Conservation (phyloP, 192 early-diverging fungal species). For the Coemansia sp. region DNA sequence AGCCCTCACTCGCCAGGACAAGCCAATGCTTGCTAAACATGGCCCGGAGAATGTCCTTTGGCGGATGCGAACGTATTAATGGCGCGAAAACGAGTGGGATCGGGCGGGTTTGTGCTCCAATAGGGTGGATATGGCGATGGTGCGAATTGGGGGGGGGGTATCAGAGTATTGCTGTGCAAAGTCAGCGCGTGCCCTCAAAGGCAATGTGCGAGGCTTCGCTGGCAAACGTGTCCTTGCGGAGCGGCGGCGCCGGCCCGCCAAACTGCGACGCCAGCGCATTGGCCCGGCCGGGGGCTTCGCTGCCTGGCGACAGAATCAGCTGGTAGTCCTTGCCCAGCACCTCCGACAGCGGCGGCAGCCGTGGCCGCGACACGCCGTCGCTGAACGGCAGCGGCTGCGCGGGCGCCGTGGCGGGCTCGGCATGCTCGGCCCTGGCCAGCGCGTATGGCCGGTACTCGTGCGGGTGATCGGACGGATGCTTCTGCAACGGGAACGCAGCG, state of each 20-base stretch:
- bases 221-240: constrained; percentile 16
- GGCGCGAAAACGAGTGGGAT: background rate
- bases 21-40: background rate
- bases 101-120: background rate
- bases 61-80: too few relatives aligned
- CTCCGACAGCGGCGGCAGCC: constrained; percentile 45
- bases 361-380: constrained; percentile 31
- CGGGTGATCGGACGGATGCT: background rate
- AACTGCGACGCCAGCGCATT: background rate
- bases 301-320: constrained; percentile 19
- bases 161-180: too few relatives aligned
- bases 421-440: background rate
- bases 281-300: background rate
- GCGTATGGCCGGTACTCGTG: background rate
- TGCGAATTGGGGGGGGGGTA: too few relatives aligned
- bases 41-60: background rate
- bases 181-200: constrained; percentile 10
- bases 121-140: too few relatives aligned
- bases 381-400: constrained; percentile 41
- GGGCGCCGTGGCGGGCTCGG: constrained; percentile 1
- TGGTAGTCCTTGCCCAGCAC: constrained; percentile 46
- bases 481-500: constrained; percentile 1
- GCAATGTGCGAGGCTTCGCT: constrained; percentile 18
- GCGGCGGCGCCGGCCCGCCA: background rate
- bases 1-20: too few relatives aligned